phyloP scores from a whole-genome alignment of 768 basidiomycete species.

The Saitozyma podzolica region DNA sequence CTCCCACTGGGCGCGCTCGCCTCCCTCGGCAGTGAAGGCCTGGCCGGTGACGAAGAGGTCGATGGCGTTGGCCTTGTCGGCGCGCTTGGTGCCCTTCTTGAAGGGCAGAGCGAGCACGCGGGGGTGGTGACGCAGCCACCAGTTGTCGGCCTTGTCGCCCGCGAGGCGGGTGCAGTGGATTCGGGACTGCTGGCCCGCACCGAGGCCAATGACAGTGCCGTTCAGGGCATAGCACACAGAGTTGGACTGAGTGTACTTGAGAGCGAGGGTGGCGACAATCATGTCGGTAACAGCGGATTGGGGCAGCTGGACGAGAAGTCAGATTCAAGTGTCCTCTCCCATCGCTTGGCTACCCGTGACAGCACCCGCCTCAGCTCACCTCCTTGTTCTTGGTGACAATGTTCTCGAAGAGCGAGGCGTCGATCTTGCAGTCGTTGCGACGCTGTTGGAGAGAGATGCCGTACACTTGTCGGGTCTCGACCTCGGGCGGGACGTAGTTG shows the following conservation, averaged over 20 bases:
- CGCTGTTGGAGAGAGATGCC: constrained; percentile 86
- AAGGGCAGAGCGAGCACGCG: constrained; percentile 89
- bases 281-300: constrained; percentile 78
- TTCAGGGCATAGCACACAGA: constrained; percentile 92
- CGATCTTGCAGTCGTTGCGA: constrained; percentile 86
- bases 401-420: constrained; percentile 75
- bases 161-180: constrained; percentile 99
- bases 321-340: not conserved
- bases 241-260: constrained; percentile 99
- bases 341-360: not conserved
- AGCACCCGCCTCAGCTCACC: constrained; percentile 55
- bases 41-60: constrained; percentile 93
- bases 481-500: constrained; percentile 68
- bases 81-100: constrained; percentile 95
- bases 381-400: constrained; percentile 85
- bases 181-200: constrained; percentile 96
- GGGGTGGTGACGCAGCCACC: constrained; percentile 98
- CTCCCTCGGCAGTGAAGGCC: constrained; percentile 68
- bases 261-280: constrained; percentile 90
- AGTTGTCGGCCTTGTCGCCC: constrained; percentile 95
- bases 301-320: constrained; percentile 62
- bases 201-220: constrained; percentile 90
- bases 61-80: constrained; percentile 97
- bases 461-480: constrained; percentile 94
- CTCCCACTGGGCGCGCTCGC: constrained; percentile 90